Evolutionary conservation across 345 rosid genomes (phyloP).

Genomic region (Camelina hispida): DNA sequence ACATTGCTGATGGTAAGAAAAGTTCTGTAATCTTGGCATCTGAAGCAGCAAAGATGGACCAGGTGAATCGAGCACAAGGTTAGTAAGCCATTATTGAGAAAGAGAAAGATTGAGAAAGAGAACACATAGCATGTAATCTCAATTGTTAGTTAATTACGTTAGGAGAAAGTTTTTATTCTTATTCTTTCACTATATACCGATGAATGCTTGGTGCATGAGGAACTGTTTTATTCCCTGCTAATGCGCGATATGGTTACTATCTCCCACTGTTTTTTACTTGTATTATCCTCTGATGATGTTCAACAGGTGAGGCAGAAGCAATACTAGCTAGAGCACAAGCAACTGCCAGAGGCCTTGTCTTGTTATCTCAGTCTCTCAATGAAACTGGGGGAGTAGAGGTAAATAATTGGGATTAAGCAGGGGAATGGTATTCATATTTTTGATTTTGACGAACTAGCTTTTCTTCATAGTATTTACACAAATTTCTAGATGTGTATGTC

Average conservation of each 20-base stretch:
- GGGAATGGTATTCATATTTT: background rate
- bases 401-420: constrained; percentile 14
- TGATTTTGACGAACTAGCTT: constrained; percentile 15
- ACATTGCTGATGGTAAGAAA: constrained; percentile 90
- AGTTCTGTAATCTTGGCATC: constrained; percentile 72
- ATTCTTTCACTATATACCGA: background rate
- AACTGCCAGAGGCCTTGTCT: constrained; percentile 72
- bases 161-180: background rate
- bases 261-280: background rate
- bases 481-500: background rate
- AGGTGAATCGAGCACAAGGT: constrained; percentile 76
- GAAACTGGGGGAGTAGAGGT: constrained; percentile 92
- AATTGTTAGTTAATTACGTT: constrained; percentile 8
- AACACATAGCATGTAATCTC: constrained; percentile 23
- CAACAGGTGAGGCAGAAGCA: constrained; percentile 93
- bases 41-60: constrained; percentile 83
- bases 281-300: constrained; percentile 14
- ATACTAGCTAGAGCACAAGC: constrained; percentile 88
- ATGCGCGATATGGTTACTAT: background rate
- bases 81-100: constrained; percentile 34
- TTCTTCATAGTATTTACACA: constrained; percentile 23
- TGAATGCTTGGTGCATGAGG: constrained; percentile 15
- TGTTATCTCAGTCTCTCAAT: constrained; percentile 74
- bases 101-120: constrained; percentile 9
- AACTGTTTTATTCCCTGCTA: constrained; percentile 15